Evolutionary conservation across 441 rosid species (phyloP).

Genomic region (Adansonia rubrostipa): DNA sequence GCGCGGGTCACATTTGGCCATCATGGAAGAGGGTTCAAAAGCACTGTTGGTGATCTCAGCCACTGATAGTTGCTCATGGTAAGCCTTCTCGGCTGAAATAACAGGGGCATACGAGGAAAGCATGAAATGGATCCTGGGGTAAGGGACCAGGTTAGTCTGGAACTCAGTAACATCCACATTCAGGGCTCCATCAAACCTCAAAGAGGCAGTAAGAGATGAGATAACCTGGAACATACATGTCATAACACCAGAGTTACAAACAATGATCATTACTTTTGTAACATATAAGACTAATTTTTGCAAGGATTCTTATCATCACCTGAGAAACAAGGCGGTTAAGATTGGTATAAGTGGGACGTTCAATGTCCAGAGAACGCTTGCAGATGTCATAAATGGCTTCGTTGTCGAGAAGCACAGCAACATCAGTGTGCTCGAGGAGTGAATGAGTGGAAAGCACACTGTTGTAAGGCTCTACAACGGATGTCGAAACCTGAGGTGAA

Average conservation of each 20-base stretch:
- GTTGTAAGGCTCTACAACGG: constrained; percentile 36
- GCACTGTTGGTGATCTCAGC: constrained; percentile 32
- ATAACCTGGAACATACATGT: constrained; percentile 21
- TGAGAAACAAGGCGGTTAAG: constrained; percentile 33
- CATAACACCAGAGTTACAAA: neutral
- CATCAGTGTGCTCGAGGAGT: constrained; percentile 35
- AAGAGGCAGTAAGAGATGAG: constrained; percentile 31
- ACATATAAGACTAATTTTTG: neutral
- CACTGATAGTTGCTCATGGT: constrained; percentile 30
- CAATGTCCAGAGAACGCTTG: constrained; percentile 31
- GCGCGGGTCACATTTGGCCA: constrained; percentile 34
- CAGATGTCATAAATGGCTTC: constrained; percentile 34
- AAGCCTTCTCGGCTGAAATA: constrained; percentile 30
- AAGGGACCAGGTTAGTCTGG: constrained; percentile 34
- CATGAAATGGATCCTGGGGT: constrained; percentile 35
- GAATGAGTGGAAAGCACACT: constrained; percentile 34
- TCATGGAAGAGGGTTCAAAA: constrained; percentile 31
- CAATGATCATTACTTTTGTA: neutral
- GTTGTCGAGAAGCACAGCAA: constrained; percentile 30
- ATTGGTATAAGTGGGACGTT: constrained; percentile 33
- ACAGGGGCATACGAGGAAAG: constrained; percentile 36
- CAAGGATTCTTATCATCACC: neutral
- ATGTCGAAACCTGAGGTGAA: constrained; percentile 36
- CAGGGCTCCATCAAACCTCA: constrained; percentile 36
- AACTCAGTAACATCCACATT: constrained; percentile 35